Evolutionary conservation across 179 eudicot species (phyloP).

Genomic region (Amaranthus tricolor): DNA sequence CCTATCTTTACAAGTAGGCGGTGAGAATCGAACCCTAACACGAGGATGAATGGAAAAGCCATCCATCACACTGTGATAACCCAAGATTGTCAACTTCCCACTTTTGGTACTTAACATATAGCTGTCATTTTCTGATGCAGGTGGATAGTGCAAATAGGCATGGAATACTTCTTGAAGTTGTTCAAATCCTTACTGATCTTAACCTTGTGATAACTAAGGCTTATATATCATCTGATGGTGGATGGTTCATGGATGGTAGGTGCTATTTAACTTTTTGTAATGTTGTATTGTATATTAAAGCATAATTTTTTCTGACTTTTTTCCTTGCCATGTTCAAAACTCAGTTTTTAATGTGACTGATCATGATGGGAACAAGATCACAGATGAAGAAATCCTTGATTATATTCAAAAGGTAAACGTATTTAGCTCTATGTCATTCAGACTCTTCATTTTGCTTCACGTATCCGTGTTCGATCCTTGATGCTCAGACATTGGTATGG

Average conservation of each 20-base stretch:
- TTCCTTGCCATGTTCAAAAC: neutral
- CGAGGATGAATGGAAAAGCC: no score
- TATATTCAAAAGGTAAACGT: constrained; percentile 65
- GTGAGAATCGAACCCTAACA: no score
- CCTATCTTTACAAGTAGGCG: no score
- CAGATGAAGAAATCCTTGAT: constrained; percentile 70
- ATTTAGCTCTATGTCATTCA: no score
- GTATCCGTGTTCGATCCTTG: no score
- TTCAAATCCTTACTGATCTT: constrained; percentile 90
- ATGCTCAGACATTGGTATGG: no score
- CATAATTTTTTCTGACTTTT: neutral
- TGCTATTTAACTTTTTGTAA: neutral
- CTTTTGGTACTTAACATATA: neutral
- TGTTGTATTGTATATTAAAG: neutral
- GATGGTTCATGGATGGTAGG: constrained; percentile 99
- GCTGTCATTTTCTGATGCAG: constrained; percentile 33
- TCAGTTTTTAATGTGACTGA: constrained; percentile 89
- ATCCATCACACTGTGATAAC: no score
- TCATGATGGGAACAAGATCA: constrained; percentile 82
- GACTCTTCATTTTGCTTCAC: no score
- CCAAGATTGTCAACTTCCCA: neutral
- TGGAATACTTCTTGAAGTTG: constrained; percentile 91
- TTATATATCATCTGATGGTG: constrained; percentile 94
- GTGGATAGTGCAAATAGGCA: constrained; percentile 88
- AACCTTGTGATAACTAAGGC: constrained; percentile 76